Conservation (phyloP, 148 eudicot genomes). For the Rhododendron ferrugineum region DNA sequence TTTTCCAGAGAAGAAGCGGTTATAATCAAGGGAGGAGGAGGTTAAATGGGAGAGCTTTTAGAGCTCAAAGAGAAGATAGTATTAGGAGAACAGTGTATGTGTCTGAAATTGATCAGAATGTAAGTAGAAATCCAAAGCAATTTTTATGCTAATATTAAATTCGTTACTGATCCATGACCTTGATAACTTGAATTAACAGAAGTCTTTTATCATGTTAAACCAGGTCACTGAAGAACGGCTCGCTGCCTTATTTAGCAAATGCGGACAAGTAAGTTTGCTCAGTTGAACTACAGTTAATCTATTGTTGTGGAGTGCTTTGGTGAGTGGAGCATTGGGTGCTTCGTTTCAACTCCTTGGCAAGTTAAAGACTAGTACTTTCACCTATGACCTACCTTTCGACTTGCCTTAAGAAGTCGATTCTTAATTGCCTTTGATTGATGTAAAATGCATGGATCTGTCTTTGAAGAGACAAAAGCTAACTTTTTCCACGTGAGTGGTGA, state of each 20-base stretch:
- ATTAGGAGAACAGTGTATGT: constrained; percentile 90
- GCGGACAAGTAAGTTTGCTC: constrained; percentile 69
- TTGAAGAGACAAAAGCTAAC: background rate
- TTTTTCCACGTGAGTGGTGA: background rate
- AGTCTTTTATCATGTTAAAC: constrained; percentile 13
- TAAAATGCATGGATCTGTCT: background rate
- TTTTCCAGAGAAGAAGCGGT: constrained; percentile 52
- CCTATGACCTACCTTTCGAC: too few relatives aligned
- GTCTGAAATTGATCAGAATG: constrained; percentile 79
- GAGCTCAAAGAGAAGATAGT: constrained; percentile 87
- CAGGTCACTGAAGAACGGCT: constrained; percentile 91
- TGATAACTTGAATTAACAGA: constrained; percentile 6
- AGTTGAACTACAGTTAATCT: background rate
- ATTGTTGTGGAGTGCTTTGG: background rate
- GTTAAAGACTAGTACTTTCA: background rate
- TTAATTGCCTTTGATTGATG: background rate
- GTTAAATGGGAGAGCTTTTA: constrained; percentile 57
- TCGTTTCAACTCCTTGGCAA: background rate
- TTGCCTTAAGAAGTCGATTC: background rate
- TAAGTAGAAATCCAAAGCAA: constrained; percentile 27
- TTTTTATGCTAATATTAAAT: background rate
- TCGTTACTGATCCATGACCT: background rate
- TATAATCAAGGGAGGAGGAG: constrained; percentile 60
- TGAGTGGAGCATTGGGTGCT: background rate
- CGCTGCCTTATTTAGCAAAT: constrained; percentile 69